Conservation (phyloP, 768 basidiomycete genomes). For the Hericium alpestre region DNA sequence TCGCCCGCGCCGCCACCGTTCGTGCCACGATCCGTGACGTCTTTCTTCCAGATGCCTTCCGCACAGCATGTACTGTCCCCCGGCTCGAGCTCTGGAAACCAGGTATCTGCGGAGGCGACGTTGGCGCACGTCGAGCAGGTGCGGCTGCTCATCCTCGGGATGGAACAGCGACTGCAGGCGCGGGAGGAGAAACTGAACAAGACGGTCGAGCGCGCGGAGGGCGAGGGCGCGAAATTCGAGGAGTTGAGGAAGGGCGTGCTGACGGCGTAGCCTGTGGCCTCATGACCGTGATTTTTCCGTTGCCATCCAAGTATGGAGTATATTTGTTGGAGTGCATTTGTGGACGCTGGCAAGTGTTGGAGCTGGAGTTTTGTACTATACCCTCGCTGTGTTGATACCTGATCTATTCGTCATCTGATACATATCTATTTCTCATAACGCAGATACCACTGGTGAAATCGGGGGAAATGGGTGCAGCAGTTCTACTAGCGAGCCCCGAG, state of each 20-base stretch:
- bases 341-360: background rate
- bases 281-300: background rate
- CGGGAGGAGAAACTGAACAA: conserved; percentile 54
- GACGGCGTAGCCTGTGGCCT: background rate
- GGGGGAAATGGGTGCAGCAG: too few species aligned
- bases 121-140: conserved; percentile 60
- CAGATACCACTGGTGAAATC: background rate
- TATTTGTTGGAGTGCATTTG: background rate
- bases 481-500: too few species aligned
- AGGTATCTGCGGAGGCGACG: conserved; percentile 26
- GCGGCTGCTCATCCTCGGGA: conserved; percentile 57
- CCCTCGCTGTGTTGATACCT: background rate
- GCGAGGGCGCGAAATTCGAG: conserved; percentile 46
- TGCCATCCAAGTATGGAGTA: background rate
- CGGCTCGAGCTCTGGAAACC: background rate
- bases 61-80: background rate
- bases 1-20: conserved; percentile 21
- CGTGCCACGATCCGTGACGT: conserved; percentile 18
- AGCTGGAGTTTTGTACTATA: background rate
- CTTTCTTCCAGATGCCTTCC: conserved; percentile 14
- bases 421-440: background rate
- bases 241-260: conserved; percentile 24
- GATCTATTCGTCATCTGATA: background rate
- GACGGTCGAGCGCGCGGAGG: conserved; percentile 49
- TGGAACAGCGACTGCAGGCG: conserved; percentile 59